A percentile compares a stretch with the other conserved stretches of the same genome.
These are phyloP conservation scores for Termitomyces sp. DNA, from an alignment of 768 basidiomycete species.

Conservation along the genomic window DNA sequence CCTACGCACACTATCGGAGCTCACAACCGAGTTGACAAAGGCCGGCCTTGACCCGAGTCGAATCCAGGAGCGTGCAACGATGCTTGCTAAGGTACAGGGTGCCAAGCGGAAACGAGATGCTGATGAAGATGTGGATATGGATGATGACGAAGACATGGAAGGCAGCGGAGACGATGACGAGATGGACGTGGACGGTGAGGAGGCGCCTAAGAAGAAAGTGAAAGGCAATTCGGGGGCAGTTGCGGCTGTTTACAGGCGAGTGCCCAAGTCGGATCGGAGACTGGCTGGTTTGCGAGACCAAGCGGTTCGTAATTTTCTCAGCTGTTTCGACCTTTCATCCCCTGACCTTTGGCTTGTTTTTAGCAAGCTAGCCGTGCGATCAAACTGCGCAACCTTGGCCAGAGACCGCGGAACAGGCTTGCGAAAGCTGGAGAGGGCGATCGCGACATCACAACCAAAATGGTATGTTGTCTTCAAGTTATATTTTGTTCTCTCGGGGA, in stretches of 20 bases:
- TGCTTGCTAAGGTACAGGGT: slow-evolving; percentile 70
- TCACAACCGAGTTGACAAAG: slow-evolving; percentile 77
- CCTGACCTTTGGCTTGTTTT: slow-evolving; percentile 7
- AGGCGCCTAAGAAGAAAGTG: slow-evolving; percentile 51
- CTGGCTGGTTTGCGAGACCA: slow-evolving; percentile 78
- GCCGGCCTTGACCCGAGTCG: slow-evolving; percentile 87
- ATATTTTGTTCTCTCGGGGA: slow-evolving; percentile 1
- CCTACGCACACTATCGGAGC: slow-evolving; percentile 68
- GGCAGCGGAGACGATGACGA: slow-evolving; percentile 38
- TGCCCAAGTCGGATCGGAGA: slow-evolving; percentile 69
- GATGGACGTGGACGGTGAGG: slow-evolving; percentile 49
- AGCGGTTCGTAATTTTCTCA: slow-evolving; percentile 42
- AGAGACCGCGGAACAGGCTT: slow-evolving; percentile 80
- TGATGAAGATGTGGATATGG: slow-evolving; percentile 60
- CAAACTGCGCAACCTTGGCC: slow-evolving; percentile 81
- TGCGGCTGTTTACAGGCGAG: slow-evolving; percentile 44
- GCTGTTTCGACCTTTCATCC: background rate
- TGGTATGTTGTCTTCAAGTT: slow-evolving; percentile 47
- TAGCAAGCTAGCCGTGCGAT: slow-evolving; percentile 80
- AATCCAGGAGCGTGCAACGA: slow-evolving; percentile 84
- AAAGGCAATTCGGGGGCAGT: slow-evolving; percentile 63
- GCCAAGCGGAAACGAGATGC: slow-evolving; percentile 69
- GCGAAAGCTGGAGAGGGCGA: slow-evolving; percentile 92
- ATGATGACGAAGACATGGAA: slow-evolving; percentile 40
- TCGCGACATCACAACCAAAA: slow-evolving; percentile 76